Evolutionary conservation across 306 rosid species (phyloP), one percentile per base, ranked within the genome.

Genomic region (Vigna angularis): DNA sequence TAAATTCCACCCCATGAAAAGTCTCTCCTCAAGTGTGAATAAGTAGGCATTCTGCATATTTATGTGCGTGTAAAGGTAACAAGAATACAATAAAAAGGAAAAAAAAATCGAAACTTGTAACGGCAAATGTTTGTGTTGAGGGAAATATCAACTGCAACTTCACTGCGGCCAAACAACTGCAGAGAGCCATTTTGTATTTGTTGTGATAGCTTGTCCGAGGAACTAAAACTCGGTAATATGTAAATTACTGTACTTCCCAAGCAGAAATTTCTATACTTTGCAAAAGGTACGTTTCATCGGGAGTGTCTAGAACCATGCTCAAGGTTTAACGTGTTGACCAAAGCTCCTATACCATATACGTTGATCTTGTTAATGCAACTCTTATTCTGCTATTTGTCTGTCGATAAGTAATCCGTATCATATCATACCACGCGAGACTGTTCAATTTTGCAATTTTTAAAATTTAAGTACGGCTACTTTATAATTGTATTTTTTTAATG

Each of bases 1-100:
- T 90, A 87, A 91, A 91, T 90, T 86, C 94, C 53, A 85, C 87
- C 74, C 98, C 95, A 22, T 93, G 82, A 89, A 82, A 70, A 38
- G 55, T 83, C 76, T 73, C 76, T 13, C 56, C 64, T 78, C 82
- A 79, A 88, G 72, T 87, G 96, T 92, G 96, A 90, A 86, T 85
- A 88, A 84, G 63, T 75, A 84, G 79, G 78, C 70, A 76, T 76
- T 79, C 76, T 58, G 48, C 68, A 17, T 68, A 66, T 63, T 77
- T 76, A 7, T 28, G 85, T 74, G 88, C 82, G 52, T 49, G 73
- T 74, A 61, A 77, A 52, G 62, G 36, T 77, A 55, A 64, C 61
- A 12, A 73, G 70, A 74, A 28, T 64, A 73, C 9, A 61, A 71
- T 61, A 70, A 64, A 69, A 71, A 13, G 44, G 52, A 11, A 48